Percentiles rank a stretch among this genome's conserved stretches.
phyloP scores from a whole-genome alignment of 164 flowering plant genomes.

The Macadamia integrifolia region DNA sequence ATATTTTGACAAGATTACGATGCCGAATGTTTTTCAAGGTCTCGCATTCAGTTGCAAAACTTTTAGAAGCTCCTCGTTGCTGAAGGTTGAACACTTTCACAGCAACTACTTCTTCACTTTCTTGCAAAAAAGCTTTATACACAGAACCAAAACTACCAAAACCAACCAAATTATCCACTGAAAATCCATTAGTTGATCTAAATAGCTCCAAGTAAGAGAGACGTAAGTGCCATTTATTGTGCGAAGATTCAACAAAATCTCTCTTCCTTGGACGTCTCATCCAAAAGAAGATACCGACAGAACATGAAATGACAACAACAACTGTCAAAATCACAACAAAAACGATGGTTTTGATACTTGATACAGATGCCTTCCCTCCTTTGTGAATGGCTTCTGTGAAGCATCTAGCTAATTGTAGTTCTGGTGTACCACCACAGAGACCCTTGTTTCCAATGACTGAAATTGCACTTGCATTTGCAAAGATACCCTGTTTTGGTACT shows the following conservation, averaged over 20 bases:
- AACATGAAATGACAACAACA: neutral
- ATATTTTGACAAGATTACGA: too few species aligned
- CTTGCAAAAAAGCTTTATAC: constrained; percentile 22
- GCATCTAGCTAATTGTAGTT: constrained; percentile 19
- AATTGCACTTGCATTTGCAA: too few species aligned
- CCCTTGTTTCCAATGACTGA: constrained; percentile 1
- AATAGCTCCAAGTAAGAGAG: constrained; percentile 19
- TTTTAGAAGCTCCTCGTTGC: too few species aligned
- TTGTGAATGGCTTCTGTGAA: neutral
- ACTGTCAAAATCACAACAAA: neutral
- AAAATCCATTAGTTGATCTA: constrained; percentile 14
- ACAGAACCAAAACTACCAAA: constrained; percentile 23
- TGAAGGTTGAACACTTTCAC: constrained; percentile 20
- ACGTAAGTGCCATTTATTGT: neutral
- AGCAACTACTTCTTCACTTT: constrained; percentile 16
- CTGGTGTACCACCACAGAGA: constrained; percentile 26
- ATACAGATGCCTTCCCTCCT: neutral
- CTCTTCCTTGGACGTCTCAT: constrained; percentile 1
- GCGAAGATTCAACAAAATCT: neutral
- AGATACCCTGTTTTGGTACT: too few species aligned
- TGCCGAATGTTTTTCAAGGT: too few species aligned
- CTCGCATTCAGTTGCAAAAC: too few species aligned
- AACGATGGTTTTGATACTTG: neutral
- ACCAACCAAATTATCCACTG: too few species aligned
- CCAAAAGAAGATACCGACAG: neutral